phyloP scores from a whole-genome alignment of 1,284 basidiomycete species.

The Trametes polyzona region DNA sequence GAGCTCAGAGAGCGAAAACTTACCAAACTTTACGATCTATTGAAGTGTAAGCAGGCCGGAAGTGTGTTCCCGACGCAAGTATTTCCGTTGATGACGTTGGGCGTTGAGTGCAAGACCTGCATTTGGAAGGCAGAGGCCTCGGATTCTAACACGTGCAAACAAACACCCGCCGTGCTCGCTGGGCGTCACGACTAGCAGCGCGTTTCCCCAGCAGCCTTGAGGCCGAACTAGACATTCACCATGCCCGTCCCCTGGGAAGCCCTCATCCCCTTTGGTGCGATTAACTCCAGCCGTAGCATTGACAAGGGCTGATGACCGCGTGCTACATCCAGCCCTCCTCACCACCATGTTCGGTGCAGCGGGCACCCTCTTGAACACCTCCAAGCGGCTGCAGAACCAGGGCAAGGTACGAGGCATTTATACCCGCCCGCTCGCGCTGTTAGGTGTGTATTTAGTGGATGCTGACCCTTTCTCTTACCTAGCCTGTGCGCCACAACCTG shows the following conservation, averaged over 20 bases:
- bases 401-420: too few species aligned
- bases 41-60: too few species aligned
- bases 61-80: too few species aligned
- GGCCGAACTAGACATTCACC: constrained; percentile 16
- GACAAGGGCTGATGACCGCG: neutral
- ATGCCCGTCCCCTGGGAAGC: constrained; percentile 98
- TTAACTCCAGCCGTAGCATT: too few species aligned
- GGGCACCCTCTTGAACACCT: constrained; percentile 82
- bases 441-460: neutral
- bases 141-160: constrained; percentile 22
- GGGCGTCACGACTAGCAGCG: neutral
- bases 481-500: constrained; percentile 85
- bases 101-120: neutral
- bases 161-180: neutral
- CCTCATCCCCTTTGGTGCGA: constrained; percentile 86
- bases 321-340: constrained; percentile 69
- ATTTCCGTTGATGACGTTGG: neutral
- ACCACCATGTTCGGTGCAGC: constrained; percentile 89
- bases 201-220: constrained; percentile 10
- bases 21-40: too few species aligned
- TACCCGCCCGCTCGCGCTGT: too few species aligned
- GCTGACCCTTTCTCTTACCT: neutral
- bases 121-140: constrained; percentile 14
- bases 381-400: constrained; percentile 80
- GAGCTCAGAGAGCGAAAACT: too few species aligned